Evolutionary conservation across 139 green algal species (phyloP), one percentile per base, ranked within the genome.

Genomic region (Desmodesmus armatus): DNA sequence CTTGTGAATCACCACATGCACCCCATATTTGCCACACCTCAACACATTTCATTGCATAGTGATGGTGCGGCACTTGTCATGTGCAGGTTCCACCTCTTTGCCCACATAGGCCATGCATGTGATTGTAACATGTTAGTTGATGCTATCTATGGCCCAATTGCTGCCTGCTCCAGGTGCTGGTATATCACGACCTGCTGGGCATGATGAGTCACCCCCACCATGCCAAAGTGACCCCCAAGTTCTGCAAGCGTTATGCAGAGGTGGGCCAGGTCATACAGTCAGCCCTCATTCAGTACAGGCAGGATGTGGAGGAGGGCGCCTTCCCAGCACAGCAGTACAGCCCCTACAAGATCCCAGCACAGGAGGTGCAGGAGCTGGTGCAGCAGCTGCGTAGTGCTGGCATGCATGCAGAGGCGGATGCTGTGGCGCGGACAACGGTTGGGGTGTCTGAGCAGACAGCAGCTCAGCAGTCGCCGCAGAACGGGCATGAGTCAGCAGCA

Each of bases 181-280:
- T 99, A 66, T 99, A 99, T 75, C 98, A 99, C 78, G 98, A 99
- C 91, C 87, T 99, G 82, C 91, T 99, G 69, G 98, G 98, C 55
- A 98, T 99, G 94, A 96, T 99, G 92, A 94, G 95, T 72, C 97
- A 99, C 87, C 97, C 97, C 13, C 97, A 99, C 89, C 95, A 99
- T 71, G 95, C 93, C 74, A 98, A 99, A 89, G 91, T 99, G 41
- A 98, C 97, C 3, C 97, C 97, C 70, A 99, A 99, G 89, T 99
- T 99, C 86, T 99, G 97, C 95, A 99, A 99, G 92, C 93, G 96
- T 87, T 99, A 98, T 69, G 93, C 91, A 0, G 44, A 92, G 0
- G 94, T 98, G n/a, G 97, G 97, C 5, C 79, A 85, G 0, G 86
- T 90, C 39, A 98, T 98, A 35, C 88, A 93, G 70, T 65, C 85